phyloP scores from a whole-genome alignment of 2,329 filamentous ascomycete species.

The Periconia macrospinosa region DNA sequence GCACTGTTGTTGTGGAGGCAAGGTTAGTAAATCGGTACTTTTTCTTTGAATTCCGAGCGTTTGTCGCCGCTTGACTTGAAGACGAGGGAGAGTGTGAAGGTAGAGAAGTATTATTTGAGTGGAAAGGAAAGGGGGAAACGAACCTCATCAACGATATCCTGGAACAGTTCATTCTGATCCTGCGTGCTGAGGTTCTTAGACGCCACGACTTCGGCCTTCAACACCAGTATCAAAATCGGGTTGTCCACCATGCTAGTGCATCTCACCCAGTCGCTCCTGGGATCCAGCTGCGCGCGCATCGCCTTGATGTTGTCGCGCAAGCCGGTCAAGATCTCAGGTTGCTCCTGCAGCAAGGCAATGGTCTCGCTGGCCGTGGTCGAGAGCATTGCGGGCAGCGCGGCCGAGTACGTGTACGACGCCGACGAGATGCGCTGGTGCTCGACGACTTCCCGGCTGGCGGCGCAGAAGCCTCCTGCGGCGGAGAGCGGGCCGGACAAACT shows the following conservation, averaged over 20 bases:
- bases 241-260: constrained; percentile 84
- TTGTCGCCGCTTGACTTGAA: neutral
- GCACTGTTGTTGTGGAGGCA: constrained; percentile 59
- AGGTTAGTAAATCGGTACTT: constrained; percentile 16
- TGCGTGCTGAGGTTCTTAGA: constrained; percentile 67
- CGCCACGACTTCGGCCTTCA: constrained; percentile 81
- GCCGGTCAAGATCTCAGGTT: constrained; percentile 76
- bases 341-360: constrained; percentile 80
- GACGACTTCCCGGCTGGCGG: constrained; percentile 86
- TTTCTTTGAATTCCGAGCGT: neutral
- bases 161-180: constrained; percentile 82
- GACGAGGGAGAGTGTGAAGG: neutral
- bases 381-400: constrained; percentile 87
- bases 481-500: constrained; percentile 88
- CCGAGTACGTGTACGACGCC: constrained; percentile 92
- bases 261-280: constrained; percentile 87
- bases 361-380: constrained; percentile 96
- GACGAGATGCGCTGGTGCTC: constrained; percentile 95
- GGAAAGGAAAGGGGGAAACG: constrained; percentile 29
- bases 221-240: constrained; percentile 77
- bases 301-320: constrained; percentile 84
- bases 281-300: constrained; percentile 86
- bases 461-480: constrained; percentile 94
- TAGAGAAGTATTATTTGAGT: neutral
- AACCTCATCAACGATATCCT: constrained; percentile 97